Conservation (phyloP, 208 protist species). For the Trypanosoma grayi region DNA sequence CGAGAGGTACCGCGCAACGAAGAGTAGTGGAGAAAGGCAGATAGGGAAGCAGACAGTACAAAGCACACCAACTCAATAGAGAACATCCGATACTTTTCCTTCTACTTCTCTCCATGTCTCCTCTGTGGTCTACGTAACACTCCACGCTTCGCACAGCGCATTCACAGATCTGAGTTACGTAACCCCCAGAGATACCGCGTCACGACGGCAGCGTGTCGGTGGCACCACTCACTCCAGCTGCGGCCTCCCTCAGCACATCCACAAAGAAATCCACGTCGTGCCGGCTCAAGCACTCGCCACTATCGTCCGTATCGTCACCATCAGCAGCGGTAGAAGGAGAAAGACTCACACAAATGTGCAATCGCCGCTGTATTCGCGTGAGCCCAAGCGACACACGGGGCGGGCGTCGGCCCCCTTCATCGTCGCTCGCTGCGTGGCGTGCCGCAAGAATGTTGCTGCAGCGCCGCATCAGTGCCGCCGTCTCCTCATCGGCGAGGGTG, state of each 20-base stretch:
- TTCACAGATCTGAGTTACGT: no score
- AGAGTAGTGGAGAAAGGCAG: neutral
- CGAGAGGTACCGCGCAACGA: no score
- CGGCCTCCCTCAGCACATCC: slow-evolving; percentile 12
- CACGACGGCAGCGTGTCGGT: neutral
- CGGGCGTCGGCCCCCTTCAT: neutral
- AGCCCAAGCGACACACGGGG: slow-evolving; percentile 32
- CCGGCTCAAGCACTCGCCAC: neutral
- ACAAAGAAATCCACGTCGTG: slow-evolving; percentile 16
- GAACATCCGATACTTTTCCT: neutral
- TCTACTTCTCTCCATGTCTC: no score
- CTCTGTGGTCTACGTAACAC: no score
- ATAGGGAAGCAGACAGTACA: neutral
- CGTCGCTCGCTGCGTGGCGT: neutral
- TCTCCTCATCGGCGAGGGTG: slow-evolving; percentile 60
- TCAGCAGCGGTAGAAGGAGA: neutral
- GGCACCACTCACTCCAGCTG: neutral
- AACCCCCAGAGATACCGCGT: no score
- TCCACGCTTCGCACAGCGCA: no score
- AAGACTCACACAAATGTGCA: slow-evolving; percentile 29
- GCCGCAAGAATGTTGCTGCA: slow-evolving; percentile 22
- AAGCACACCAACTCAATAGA: neutral
- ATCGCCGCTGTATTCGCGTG: slow-evolving; percentile 38
- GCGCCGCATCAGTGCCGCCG: slow-evolving; percentile 29
- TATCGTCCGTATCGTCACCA: neutral